These are phyloP conservation scores for Colletotrichum limetticola DNA, from an alignment of 2,329 filamentous ascomycete species.

Conservation along the genomic window DNA sequence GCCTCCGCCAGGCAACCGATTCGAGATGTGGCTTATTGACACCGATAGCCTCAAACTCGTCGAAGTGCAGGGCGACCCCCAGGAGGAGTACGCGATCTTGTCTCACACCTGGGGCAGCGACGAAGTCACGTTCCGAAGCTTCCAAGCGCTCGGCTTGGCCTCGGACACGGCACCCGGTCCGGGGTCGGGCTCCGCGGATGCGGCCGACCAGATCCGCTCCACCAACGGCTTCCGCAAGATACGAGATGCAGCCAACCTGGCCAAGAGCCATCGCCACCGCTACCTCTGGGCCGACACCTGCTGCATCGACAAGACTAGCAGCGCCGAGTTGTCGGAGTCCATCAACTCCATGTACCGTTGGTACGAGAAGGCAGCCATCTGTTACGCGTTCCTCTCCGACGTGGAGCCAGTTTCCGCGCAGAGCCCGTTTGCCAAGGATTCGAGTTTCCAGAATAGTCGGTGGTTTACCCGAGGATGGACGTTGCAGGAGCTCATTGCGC, in stretches of 20 bases:
- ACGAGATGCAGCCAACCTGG: neutral
- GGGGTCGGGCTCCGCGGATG: neutral
- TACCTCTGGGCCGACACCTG: slow-evolving; percentile 41
- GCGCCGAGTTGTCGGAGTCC: slow-evolving; percentile 35
- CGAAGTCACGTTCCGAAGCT: slow-evolving; percentile 43
- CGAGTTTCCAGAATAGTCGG: slow-evolving; percentile 1
- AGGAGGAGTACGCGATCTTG: slow-evolving; percentile 45
- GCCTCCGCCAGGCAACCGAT: neutral
- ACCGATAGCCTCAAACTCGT: slow-evolving; percentile 36
- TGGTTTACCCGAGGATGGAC: slow-evolving; percentile 25
- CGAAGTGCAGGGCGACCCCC: slow-evolving; percentile 37
- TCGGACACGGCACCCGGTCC: neutral
- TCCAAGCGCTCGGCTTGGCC: slow-evolving; percentile 8
- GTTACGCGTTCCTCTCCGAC: slow-evolving; percentile 37
- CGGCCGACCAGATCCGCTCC: neutral
- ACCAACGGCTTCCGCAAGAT: slow-evolving; percentile 7
- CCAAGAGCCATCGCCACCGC: slow-evolving; percentile 29
- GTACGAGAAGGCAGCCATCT: slow-evolving; percentile 36
- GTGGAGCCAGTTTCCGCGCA: slow-evolving; percentile 54
- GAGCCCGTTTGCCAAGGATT: slow-evolving; percentile 75
- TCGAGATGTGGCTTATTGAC: slow-evolving; percentile 43
- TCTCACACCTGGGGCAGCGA: slow-evolving; percentile 49
- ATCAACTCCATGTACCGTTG: slow-evolving; percentile 39
- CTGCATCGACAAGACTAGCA: slow-evolving; percentile 26
- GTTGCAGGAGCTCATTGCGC: slow-evolving; percentile 14